Base-by-base conservation (phyloP, 164 flowering plant species). In the Vitis rotundifolia region DNA sequence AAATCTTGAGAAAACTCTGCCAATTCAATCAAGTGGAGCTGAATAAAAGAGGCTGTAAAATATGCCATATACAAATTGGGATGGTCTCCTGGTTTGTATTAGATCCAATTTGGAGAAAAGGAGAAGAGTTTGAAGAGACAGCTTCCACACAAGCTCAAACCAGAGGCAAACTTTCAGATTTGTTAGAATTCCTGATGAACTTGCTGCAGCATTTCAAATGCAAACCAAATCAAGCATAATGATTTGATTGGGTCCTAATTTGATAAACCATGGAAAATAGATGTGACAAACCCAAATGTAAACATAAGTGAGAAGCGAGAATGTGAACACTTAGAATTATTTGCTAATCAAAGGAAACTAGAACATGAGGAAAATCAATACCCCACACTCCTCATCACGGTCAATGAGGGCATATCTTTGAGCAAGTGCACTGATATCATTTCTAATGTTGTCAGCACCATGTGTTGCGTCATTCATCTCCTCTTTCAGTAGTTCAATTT, bases 381-480 rank as follows among this genome's bases (percentile, higher is more conserved):
- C 99, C 97, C 98, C 99, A 76, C 99, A 96, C 11, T 91, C 98
- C 78, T 96, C 99, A 28, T 93, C 97, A 73, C 88, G 88, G 49
- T 92, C 93, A 72, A 96, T 81, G 49, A 96, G 81, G 71, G 99
- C 88, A 74, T 88, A 96, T 90, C 99, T 87, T 76, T 96, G 99
- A 74, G 97, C 89, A 78, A 96, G 95, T 26, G 98, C 93, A 85
- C 90, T 91, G 10, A 96, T 96, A 81, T 93, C 99, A 75, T 86
- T 92, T 76, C 99, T 89, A 62, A 96, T 93, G 77, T 91, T 92
- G 73, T 96, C 99, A 58, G 99, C 99, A 65, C 99, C 98, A 87
- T 83, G 94, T 31, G 99, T 96, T 52, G 99, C 98, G 85, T 91
- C 98, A 80, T 93, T 88, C 99, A 96, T 96, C 85, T 93, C 98